A percentile compares a stretch with the other conserved stretches of the same genome.
These are phyloP conservation scores for Pholiota microspora DNA, from an alignment of 768 basidiomycete species.

Conservation along the genomic window DNA sequence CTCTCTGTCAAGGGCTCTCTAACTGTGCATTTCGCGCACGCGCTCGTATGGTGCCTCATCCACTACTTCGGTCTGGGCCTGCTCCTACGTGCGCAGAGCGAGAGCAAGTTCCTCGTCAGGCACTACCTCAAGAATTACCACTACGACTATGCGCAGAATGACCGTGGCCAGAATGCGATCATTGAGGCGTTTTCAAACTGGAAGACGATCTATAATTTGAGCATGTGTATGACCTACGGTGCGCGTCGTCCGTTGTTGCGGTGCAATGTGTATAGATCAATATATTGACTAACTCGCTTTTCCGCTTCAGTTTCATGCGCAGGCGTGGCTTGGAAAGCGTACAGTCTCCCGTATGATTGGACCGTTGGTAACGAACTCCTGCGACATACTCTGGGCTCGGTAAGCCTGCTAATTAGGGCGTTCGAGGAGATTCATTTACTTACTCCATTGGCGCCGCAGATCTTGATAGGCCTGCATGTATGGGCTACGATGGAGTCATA, in stretches of 20 bases:
- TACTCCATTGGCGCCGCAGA: slow-evolving; percentile 36
- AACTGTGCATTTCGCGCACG: slow-evolving; percentile 77
- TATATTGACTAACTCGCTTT: slow-evolving; percentile 4
- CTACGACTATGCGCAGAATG: slow-evolving; percentile 58
- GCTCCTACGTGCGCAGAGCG: slow-evolving; percentile 80
- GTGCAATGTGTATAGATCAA: not conserved
- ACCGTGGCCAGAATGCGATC: slow-evolving; percentile 74
- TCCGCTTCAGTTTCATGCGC: slow-evolving; percentile 69
- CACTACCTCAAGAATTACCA: slow-evolving; percentile 96
- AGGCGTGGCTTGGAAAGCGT: slow-evolving; percentile 88
- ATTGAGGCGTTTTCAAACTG: slow-evolving; percentile 94
- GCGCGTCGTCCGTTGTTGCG: slow-evolving; percentile 10
- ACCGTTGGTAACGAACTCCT: slow-evolving; percentile 83
- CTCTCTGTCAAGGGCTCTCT: slow-evolving; percentile 49
- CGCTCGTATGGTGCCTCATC: slow-evolving; percentile 81
- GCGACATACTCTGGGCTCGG: slow-evolving; percentile 84
- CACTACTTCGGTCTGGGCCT: slow-evolving; percentile 88
- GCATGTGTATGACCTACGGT: slow-evolving; percentile 96
- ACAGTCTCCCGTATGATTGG: slow-evolving; percentile 81
- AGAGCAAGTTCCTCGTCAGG: slow-evolving; percentile 84
- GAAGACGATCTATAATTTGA: slow-evolving; percentile 91
- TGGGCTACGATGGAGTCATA: slow-evolving; percentile 92
- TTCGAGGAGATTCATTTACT: slow-evolving; percentile 6
- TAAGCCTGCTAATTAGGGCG: slow-evolving; percentile 37
- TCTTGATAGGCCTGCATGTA: slow-evolving; percentile 81